phyloP scores from a whole-genome alignment of 768 basidiomycete species.

The Suillus plorans region DNA sequence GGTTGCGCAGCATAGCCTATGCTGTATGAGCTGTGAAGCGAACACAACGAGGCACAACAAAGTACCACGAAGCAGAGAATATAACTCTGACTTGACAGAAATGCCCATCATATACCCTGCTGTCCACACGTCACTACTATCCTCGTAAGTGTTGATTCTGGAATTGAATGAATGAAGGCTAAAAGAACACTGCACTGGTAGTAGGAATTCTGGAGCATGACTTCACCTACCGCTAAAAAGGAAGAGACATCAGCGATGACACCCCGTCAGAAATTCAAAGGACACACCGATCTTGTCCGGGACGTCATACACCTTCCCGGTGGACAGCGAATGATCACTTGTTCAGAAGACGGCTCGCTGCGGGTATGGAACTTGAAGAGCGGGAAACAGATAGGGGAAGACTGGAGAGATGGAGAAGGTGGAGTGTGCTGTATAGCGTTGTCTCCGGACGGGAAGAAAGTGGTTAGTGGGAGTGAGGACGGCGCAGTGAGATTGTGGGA shows the following conservation, averaged over 20 bases:
- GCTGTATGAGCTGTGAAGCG: background rate
- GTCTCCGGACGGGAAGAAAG: conserved; percentile 15
- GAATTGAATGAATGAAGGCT: background rate
- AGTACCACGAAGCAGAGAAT: background rate
- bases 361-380: no score
- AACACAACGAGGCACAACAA: background rate
- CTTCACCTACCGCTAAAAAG: background rate
- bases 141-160: background rate
- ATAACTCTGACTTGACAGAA: background rate
- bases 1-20: no score
- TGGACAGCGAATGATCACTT: background rate
- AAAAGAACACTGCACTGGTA: background rate
- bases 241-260: background rate
- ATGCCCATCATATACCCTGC: background rate
- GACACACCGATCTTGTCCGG: background rate
- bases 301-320: background rate
- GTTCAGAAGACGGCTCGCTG: background rate
- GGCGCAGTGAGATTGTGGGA: no score
- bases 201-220: background rate
- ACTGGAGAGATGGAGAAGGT: background rate
- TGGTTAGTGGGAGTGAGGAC: background rate
- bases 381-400: background rate
- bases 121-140: background rate
- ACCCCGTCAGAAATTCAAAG: background rate
- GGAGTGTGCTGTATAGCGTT: background rate